Conservation (phyloP, 345 rosid species). For the Viola odorata region DNA sequence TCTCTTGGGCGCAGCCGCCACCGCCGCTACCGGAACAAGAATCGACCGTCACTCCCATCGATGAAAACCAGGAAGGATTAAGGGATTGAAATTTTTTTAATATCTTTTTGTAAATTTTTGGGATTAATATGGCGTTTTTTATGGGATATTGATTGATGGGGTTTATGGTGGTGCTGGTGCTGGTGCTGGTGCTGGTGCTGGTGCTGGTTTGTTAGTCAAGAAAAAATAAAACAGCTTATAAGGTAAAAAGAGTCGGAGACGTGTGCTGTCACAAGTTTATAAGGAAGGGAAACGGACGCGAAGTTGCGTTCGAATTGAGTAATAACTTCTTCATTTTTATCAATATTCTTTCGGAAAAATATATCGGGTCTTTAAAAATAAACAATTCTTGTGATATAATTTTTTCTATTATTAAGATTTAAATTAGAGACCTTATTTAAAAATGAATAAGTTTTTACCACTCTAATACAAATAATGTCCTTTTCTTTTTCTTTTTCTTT, state of each 20-base stretch:
- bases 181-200: too few species aligned
- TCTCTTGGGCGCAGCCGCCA: slow-evolving; percentile 20
- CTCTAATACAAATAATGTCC: too few species aligned
- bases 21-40: slow-evolving; percentile 13
- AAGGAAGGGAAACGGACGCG: neutral
- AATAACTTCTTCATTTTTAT: too few species aligned
- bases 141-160: too few species aligned
- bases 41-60: slow-evolving; percentile 28
- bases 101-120: neutral
- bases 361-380: too few species aligned
- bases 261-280: neutral
- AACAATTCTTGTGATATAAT: too few species aligned
- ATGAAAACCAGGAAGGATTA: neutral
- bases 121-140: neutral
- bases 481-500: too few species aligned
- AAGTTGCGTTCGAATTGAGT: neutral
- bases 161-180: too few species aligned
- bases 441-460: too few species aligned
- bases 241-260: neutral
- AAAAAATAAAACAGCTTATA: neutral
- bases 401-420: too few species aligned
- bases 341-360: too few species aligned
- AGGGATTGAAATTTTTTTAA: neutral
- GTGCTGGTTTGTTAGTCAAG: neutral
- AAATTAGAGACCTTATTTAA: too few species aligned